These are phyloP conservation scores for Ambrosia artemisiifolia DNA, from an alignment of 129 eudicot species.

Conservation along the genomic window DNA sequence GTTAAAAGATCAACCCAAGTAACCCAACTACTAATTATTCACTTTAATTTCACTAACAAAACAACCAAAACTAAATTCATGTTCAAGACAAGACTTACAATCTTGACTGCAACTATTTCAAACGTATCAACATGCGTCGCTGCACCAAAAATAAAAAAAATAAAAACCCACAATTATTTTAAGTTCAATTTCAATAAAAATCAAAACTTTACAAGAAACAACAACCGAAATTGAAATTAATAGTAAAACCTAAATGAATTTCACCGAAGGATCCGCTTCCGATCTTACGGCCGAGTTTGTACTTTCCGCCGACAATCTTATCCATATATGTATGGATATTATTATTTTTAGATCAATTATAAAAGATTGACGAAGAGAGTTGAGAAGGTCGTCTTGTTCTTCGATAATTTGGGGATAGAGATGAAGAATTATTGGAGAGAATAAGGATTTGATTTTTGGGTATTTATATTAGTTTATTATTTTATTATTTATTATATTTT, in stretches of 20 bases:
- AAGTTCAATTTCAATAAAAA: slow-evolving; percentile 17
- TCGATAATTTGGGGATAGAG: slow-evolving; percentile 21
- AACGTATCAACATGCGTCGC: slow-evolving; percentile 89
- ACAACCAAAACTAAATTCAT: neutral
- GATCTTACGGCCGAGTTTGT: slow-evolving; percentile 95
- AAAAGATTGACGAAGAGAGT: slow-evolving; percentile 22
- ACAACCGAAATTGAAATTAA: too few relatives aligned
- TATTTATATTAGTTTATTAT: neutral
- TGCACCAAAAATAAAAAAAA: slow-evolving; percentile 33
- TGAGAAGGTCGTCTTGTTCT: slow-evolving; percentile 14
- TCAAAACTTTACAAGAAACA: neutral
- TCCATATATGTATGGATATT: slow-evolving; percentile 47
- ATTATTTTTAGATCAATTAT: slow-evolving; percentile 30
- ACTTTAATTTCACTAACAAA: too few relatives aligned
- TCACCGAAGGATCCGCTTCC: slow-evolving; percentile 95
- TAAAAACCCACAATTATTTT: neutral
- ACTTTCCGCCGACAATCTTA: slow-evolving; percentile 82
- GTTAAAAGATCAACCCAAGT: too few relatives aligned
- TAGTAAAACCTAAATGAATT: slow-evolving; percentile 70
- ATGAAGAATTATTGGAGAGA: slow-evolving; percentile 34
- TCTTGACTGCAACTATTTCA: slow-evolving; percentile 96
- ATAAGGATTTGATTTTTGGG: slow-evolving; percentile 10
- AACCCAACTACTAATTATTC: too few relatives aligned
- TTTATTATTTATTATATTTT: neutral
- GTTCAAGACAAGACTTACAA: slow-evolving; percentile 54